phyloP scores from a whole-genome alignment of 2,329 filamentous ascomycete species.

The Metarhizium album region DNA sequence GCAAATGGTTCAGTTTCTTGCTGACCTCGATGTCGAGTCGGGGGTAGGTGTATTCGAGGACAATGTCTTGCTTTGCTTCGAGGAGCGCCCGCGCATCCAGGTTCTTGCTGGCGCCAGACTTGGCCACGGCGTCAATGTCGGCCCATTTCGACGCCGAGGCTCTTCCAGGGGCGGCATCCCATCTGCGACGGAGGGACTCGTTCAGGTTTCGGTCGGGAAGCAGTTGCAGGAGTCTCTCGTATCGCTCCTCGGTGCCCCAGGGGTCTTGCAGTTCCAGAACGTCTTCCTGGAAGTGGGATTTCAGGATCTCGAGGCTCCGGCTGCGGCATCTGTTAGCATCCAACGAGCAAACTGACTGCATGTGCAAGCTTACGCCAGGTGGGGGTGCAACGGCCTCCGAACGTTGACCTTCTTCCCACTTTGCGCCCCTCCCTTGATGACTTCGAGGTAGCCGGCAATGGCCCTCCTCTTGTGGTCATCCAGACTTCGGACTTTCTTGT shows the following conservation, averaged over 20 bases:
- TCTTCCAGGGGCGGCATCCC: slow-evolving; percentile 73
- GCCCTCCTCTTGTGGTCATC: slow-evolving; percentile 78
- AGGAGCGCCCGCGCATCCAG: slow-evolving; percentile 65
- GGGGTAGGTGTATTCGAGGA: slow-evolving; percentile 96
- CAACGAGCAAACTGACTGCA: background rate
- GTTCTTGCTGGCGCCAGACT: slow-evolving; percentile 58
- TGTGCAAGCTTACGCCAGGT: slow-evolving; percentile 51
- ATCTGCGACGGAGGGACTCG: slow-evolving; percentile 76
- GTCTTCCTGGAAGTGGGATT: slow-evolving; percentile 71
- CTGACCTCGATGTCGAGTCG: slow-evolving; percentile 93
- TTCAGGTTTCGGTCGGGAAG: slow-evolving; percentile 72
- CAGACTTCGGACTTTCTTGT: slow-evolving; percentile 72
- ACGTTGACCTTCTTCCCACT: slow-evolving; percentile 80
- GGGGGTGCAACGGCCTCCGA: slow-evolving; percentile 78
- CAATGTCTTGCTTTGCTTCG: slow-evolving; percentile 90
- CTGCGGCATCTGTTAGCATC: slow-evolving; percentile 25
- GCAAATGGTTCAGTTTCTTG: slow-evolving; percentile 95
- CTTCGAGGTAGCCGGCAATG: slow-evolving; percentile 80
- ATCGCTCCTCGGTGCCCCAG: slow-evolving; percentile 59
- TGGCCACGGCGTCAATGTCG: slow-evolving; percentile 81
- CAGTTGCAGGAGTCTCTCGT: slow-evolving; percentile 69
- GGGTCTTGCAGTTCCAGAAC: slow-evolving; percentile 81
- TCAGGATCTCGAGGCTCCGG: slow-evolving; percentile 77
- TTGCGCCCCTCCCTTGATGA: slow-evolving; percentile 78
- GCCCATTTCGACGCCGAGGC: slow-evolving; percentile 78